Percentiles rank a stretch among this genome's conserved stretches.
Evolutionary conservation across 2,329 filamentous ascomycete species (phyloP).

Genomic region (Byssoonygena ceratinophila): DNA sequence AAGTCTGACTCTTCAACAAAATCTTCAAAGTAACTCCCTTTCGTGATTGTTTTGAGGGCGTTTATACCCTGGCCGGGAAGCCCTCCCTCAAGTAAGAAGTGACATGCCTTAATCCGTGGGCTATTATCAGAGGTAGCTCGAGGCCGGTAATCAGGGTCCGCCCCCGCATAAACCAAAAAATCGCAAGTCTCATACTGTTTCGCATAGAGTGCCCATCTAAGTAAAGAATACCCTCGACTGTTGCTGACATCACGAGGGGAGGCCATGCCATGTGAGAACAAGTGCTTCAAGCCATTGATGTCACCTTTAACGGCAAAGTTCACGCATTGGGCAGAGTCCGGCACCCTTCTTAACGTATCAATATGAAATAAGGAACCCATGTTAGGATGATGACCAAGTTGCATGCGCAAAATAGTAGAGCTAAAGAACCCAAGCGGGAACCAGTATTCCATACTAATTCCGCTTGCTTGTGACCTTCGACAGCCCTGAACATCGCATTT

Average conservation of each 20-base stretch:
- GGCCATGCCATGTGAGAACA: constrained; percentile 24
- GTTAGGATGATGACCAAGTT: constrained; percentile 19
- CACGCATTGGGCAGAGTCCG: constrained; percentile 24
- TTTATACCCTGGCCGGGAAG: constrained; percentile 14
- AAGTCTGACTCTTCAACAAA: constrained; percentile 22
- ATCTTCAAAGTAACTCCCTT: constrained; percentile 15
- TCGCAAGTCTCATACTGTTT: constrained; percentile 26
- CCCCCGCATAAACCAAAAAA: constrained; percentile 24
- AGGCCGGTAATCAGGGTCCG: constrained; percentile 25
- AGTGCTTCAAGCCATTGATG: constrained; percentile 24
- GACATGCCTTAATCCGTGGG: constrained; percentile 21
- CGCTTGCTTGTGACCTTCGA: constrained; percentile 17
- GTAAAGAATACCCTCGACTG: constrained; percentile 25
- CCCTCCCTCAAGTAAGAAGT: constrained; percentile 21
- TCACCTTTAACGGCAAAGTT: constrained; percentile 25
- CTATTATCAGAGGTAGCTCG: constrained; percentile 20
- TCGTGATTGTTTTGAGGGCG: constrained; percentile 16
- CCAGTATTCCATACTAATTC: constrained; percentile 27
- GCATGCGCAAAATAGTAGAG: constrained; percentile 24
- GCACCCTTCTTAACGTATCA: constrained; percentile 23
- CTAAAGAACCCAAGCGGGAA: constrained; percentile 26
- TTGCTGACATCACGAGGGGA: constrained; percentile 27
- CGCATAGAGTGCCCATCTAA: constrained; percentile 28
- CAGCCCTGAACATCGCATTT: constrained; percentile 21
- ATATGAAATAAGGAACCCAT: constrained; percentile 21